These are phyloP conservation scores for Pythium dissimile DNA, from an alignment of 352 stramenopile species.

Conservation along the genomic window DNA sequence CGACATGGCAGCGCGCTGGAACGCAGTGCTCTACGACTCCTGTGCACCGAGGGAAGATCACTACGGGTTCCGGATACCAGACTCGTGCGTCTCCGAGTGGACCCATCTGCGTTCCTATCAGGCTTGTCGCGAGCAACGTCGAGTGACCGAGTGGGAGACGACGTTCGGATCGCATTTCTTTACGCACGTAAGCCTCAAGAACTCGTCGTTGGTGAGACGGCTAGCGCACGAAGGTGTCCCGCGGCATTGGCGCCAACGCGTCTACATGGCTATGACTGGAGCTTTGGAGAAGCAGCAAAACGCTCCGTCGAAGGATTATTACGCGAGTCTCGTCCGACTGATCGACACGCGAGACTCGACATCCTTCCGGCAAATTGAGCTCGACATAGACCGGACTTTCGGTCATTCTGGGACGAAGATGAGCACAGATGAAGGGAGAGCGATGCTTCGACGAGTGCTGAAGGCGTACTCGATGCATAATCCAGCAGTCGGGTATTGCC, in stretches of 20 bases:
- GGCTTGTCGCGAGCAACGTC: slow-evolving; percentile 66
- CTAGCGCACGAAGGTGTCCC: slow-evolving; percentile 53
- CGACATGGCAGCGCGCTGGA: slow-evolving; percentile 33
- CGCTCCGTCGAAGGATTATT: slow-evolving; percentile 41
- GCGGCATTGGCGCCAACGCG: slow-evolving; percentile 52
- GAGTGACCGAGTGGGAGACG: slow-evolving; percentile 58
- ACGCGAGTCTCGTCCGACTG: slow-evolving; percentile 42
- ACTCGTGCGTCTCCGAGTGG: slow-evolving; percentile 37
- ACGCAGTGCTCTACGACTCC: slow-evolving; percentile 28
- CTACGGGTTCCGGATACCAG: slow-evolving; percentile 66
- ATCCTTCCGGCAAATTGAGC: slow-evolving; percentile 78
- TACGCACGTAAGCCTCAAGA: slow-evolving; percentile 8
- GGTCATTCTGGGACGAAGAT: slow-evolving; percentile 67
- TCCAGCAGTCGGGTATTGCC: slow-evolving; percentile 78
- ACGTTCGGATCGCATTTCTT: slow-evolving; percentile 48
- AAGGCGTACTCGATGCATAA: slow-evolving; percentile 81
- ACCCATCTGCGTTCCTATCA: slow-evolving; percentile 67
- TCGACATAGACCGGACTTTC: slow-evolving; percentile 87
- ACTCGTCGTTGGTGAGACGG: slow-evolving; percentile 26
- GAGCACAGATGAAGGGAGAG: slow-evolving; percentile 46
- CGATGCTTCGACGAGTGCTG: slow-evolving; percentile 63
- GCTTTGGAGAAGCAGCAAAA: slow-evolving; percentile 51
- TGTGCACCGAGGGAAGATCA: slow-evolving; percentile 39
- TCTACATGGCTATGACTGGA: slow-evolving; percentile 74
- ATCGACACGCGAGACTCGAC: slow-evolving; percentile 41